Conservation (phyloP, 2,329 filamentous ascomycete species). For the Rhinocladiella mackenziei region DNA sequence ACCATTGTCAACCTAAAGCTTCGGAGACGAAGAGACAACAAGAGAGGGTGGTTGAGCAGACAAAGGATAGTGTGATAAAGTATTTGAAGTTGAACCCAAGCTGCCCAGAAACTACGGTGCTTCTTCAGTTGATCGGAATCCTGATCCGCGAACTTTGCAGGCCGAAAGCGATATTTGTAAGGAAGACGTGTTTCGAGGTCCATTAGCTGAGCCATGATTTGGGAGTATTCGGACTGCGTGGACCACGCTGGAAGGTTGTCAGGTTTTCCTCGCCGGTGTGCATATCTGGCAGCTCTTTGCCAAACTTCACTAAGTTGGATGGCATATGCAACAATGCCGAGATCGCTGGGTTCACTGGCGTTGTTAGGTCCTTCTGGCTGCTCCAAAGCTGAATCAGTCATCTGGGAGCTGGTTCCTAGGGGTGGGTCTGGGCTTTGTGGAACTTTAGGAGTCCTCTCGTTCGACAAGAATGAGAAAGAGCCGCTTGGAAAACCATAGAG, state of each 20-base stretch:
- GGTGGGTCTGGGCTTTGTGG: slow-evolving; percentile 17
- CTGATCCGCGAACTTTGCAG: slow-evolving; percentile 46
- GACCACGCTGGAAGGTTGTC: slow-evolving; percentile 47
- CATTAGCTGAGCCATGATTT: slow-evolving; percentile 49
- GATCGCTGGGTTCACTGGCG: slow-evolving; percentile 11
- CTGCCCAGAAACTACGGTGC: slow-evolving; percentile 51
- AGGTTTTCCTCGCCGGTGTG: slow-evolving; percentile 44
- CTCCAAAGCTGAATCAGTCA: slow-evolving; percentile 17
- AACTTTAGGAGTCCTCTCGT: slow-evolving; percentile 17
- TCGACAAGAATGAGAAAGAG: slow-evolving; percentile 13
- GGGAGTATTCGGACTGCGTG: slow-evolving; percentile 50
- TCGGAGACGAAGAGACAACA: slow-evolving; percentile 51
- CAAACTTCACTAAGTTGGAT: slow-evolving; percentile 48
- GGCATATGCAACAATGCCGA: slow-evolving; percentile 46
- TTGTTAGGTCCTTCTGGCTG: slow-evolving; percentile 12
- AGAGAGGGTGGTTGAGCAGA: slow-evolving; percentile 53
- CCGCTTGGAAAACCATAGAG: slow-evolving; percentile 37
- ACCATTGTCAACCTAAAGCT: slow-evolving; percentile 49
- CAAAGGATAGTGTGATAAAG: slow-evolving; percentile 53
- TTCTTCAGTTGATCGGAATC: slow-evolving; percentile 42
- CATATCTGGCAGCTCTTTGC: slow-evolving; percentile 47
- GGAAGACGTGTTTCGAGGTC: slow-evolving; percentile 52
- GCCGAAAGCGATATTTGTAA: slow-evolving; percentile 49
- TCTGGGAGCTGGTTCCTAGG: slow-evolving; percentile 15
- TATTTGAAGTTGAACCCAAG: slow-evolving; percentile 52